phyloP scores from a whole-genome alignment of 2,329 filamentous ascomycete genomes.

The Hymenoscyphus scutula region DNA sequence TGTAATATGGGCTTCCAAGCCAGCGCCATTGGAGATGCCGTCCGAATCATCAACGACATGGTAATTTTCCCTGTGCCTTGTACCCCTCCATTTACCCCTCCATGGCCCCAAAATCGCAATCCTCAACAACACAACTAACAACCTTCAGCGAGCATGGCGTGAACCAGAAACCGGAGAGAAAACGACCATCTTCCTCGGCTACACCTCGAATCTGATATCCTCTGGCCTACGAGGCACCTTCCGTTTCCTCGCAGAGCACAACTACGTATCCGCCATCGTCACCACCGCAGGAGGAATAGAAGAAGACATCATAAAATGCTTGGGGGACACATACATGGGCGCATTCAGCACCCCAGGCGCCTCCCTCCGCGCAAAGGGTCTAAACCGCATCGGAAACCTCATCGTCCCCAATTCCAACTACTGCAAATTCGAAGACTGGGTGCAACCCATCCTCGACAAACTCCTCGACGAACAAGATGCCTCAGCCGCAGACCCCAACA shows the following conservation, averaged over 20 bases:
- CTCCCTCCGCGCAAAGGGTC: slow-evolving; percentile 74
- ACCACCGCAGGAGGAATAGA: slow-evolving; percentile 94
- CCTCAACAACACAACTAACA: not conserved
- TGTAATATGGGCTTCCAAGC: slow-evolving; percentile 83
- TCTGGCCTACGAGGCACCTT: slow-evolving; percentile 90
- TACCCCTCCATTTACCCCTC: slow-evolving; percentile 24
- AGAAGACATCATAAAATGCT: slow-evolving; percentile 98
- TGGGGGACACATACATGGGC: slow-evolving; percentile 89
- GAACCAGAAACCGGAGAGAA: slow-evolving; percentile 70
- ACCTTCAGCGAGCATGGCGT: slow-evolving; percentile 66
- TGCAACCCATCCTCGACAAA: slow-evolving; percentile 88
- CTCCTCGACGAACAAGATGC: slow-evolving; percentile 94
- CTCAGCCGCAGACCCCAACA: slow-evolving; percentile 50
- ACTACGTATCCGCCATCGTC: slow-evolving; percentile 88
- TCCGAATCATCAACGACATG: slow-evolving; percentile 94
- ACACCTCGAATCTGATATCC: slow-evolving; percentile 96
- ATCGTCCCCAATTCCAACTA: slow-evolving; percentile 97
- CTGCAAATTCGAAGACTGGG: slow-evolving; percentile 96
- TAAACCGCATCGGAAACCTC: slow-evolving; percentile 95
- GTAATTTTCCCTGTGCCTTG: slow-evolving; percentile 44
- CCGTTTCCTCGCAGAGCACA: slow-evolving; percentile 89
- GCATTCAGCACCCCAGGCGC: slow-evolving; percentile 78
- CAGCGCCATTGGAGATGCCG: slow-evolving; percentile 78
- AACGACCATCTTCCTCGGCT: slow-evolving; percentile 95
- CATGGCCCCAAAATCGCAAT: not conserved